A percentile compares a stretch with the other conserved stretches of the same genome.
phyloP scores from a whole-genome alignment of 805 yeast species.

The Sporopachydermia quercuum region DNA sequence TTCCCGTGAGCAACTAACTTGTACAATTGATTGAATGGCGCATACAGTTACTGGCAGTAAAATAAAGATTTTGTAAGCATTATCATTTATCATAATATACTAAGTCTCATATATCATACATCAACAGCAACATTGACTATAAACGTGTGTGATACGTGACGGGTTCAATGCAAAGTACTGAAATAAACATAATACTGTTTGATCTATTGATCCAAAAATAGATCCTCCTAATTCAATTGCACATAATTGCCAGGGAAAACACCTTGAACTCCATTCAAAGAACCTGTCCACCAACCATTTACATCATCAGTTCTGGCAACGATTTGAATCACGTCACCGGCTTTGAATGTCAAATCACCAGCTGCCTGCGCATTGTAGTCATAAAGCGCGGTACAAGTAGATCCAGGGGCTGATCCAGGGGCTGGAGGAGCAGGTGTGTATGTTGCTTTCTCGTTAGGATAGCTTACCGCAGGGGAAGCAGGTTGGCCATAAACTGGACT shows the following conservation, averaged over 20 bases:
- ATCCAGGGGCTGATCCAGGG: constrained; percentile 5
- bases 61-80: too few species aligned
- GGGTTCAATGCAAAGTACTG: too few species aligned
- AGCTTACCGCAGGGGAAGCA: too few species aligned
- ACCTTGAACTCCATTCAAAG: constrained; percentile 71
- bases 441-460: constrained; percentile 7
- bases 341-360: constrained; percentile 78
- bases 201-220: too few species aligned
- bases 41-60: too few species aligned
- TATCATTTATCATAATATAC: too few species aligned
- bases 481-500: constrained; percentile 7
- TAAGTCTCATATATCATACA: too few species aligned
- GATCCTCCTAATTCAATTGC: constrained; percentile 37
- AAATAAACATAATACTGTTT: too few species aligned
- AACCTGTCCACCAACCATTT: constrained; percentile 98
- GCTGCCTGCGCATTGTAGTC: constrained; percentile 88
- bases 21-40: too few species aligned
- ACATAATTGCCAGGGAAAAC: constrained; percentile 96
- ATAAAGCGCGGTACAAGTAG: constrained; percentile 67
- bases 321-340: constrained; percentile 77
- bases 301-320: constrained; percentile 70
- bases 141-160: too few species aligned
- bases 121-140: too few species aligned
- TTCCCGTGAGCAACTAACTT: too few species aligned
- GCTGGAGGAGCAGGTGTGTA: constrained; percentile 13